These are phyloP conservation scores for Grifola frondosa DNA, from an alignment of 1,284 basidiomycete species.

Conservation along the genomic window DNA sequence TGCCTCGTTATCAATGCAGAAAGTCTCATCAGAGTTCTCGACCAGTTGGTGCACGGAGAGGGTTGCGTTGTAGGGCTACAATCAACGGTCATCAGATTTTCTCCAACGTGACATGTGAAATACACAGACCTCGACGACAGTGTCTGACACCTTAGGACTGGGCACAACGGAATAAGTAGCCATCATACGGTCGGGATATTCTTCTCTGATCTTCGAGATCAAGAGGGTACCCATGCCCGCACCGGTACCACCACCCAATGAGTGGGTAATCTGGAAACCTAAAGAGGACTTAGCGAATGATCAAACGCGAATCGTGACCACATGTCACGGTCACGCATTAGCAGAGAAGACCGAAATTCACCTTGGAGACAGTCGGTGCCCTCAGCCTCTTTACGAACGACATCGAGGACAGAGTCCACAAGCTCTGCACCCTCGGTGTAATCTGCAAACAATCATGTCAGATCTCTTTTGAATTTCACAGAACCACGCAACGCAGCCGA, in stretches of 20 bases:
- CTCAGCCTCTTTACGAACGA: conserved; percentile 88
- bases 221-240: conserved; percentile 91
- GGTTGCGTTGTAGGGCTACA: conserved; percentile 91
- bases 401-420: conserved; percentile 90
- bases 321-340: conserved; percentile 20
- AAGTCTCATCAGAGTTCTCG: conserved; percentile 95
- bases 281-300: conserved; percentile 12
- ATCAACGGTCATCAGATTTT: not conserved
- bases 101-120: not conserved
- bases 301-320: conserved; percentile 13
- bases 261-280: conserved; percentile 97
- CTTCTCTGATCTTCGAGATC: conserved; percentile 90
- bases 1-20: conserved; percentile 98
- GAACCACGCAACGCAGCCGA: too few species aligned
- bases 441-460: conserved; percentile 44
- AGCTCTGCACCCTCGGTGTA: conserved; percentile 97
- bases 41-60: conserved; percentile 95
- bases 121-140: conserved; percentile 81
- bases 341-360: conserved; percentile 35
- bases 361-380: conserved; percentile 92
- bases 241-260: conserved; percentile 95
- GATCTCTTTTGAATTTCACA: too few species aligned
- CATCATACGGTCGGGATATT: conserved; percentile 97
- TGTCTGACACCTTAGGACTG: conserved; percentile 95
- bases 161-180: conserved; percentile 96